Evolutionary conservation across 305 asterid genomes (phyloP), one percentile per base, ranked within the genome.

Genomic region (Fraxinus albicans): DNA sequence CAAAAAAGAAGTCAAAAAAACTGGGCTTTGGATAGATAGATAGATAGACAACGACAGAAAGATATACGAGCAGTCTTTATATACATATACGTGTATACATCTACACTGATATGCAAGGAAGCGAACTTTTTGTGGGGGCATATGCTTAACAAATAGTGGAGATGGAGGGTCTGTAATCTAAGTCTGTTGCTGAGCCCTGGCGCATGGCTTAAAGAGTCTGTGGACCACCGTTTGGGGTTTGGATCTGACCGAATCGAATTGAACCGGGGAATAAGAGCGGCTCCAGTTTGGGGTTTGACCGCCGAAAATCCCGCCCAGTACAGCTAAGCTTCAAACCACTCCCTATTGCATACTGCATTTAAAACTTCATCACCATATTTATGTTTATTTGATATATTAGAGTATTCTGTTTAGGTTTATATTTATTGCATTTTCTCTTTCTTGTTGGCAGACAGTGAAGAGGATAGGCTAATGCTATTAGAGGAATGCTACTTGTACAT

Each of bases 1-100:
- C 25, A 31, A 83, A 82, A 81, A 73, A 77, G 77, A 85, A 85
- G 89, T 84, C 85, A 79, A 85, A 85, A 82, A 77, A 58, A 50
- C n/a, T 58, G 83, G 88, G 89, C 83, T 80, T 55, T 79, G 44
- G 67, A 55, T 55, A 72, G 84, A 83, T 77, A 47, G 47, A 29
- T 25, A 47, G 47, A 29, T 25, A 70, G 89, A 65, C 4, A 70
- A 74, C 79, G 38, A 83, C 83, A 80, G 89, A 85, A 87, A 87
- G 86, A 84, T 85, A 86, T 60, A 60, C 10, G 12, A 9, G 69
- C 38, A 58, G 74, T 84, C 67, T 15, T 53, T 53, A 36, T 23
- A 34, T 17, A 42, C 25, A 0, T n/a, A 47, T 77, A 65, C 33
- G 73, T 65, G 34, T 65, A 44, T 44, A 12, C 12, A 44, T 44